A percentile compares a stretch with the other conserved stretches of the same genome.
phyloP scores from a whole-genome alignment of 441 rosid species.

The Bruguiera hainesii region DNA sequence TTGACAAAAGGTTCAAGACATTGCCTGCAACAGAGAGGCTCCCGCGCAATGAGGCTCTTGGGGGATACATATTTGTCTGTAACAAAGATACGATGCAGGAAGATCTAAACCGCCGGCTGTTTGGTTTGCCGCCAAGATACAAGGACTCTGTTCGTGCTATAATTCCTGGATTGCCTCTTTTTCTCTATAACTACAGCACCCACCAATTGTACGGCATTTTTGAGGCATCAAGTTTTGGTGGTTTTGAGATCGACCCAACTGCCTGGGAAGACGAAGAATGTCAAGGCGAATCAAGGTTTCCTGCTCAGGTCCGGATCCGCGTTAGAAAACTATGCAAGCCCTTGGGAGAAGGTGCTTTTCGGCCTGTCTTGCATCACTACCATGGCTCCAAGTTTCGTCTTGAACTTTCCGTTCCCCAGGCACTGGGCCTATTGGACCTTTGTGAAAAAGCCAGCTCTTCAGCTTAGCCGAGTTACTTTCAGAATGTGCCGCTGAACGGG shows the following conservation, averaged over 20 bases:
- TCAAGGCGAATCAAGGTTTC: slow-evolving; percentile 97
- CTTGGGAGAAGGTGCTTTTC: slow-evolving; percentile 89
- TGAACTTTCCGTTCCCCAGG: slow-evolving; percentile 96
- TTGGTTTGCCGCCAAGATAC: slow-evolving; percentile 96
- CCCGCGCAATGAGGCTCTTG: slow-evolving; percentile 91
- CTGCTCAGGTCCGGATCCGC: slow-evolving; percentile 90
- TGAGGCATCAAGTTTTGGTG: slow-evolving; percentile 96
- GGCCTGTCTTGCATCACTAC: slow-evolving; percentile 96
- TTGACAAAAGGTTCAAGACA: slow-evolving; percentile 90
- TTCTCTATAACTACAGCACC: slow-evolving; percentile 95
- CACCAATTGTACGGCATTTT: slow-evolving; percentile 96
- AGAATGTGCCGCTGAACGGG: slow-evolving; percentile 30
- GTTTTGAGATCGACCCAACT: slow-evolving; percentile 93
- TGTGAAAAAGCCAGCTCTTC: slow-evolving; percentile 80
- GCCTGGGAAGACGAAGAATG: slow-evolving; percentile 99
- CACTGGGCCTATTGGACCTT: slow-evolving; percentile 75
- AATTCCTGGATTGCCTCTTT: slow-evolving; percentile 91
- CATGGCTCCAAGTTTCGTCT: slow-evolving; percentile 96
- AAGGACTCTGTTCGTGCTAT: slow-evolving; percentile 96
- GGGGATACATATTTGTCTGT: slow-evolving; percentile 96
- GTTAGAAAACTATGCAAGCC: slow-evolving; percentile 82
- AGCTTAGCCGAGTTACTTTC: slow-evolving; percentile 35
- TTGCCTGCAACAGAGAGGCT: slow-evolving; percentile 89
- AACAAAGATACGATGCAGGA: slow-evolving; percentile 99
- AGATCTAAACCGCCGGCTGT: slow-evolving; percentile 81